Evolutionary conservation across 345 rosid species (phyloP).

Genomic region (Populus alba): DNA sequence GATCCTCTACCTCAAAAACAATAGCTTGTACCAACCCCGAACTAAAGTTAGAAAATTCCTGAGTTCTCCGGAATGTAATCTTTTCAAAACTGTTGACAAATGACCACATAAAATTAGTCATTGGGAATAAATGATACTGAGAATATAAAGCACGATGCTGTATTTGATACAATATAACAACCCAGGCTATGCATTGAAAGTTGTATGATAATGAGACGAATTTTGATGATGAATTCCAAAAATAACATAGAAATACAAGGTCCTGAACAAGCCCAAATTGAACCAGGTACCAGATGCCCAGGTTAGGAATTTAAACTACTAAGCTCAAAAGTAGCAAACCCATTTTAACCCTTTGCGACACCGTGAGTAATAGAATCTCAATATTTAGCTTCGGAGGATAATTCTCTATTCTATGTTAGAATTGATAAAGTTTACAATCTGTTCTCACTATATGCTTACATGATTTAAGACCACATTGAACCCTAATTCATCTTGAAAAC

Average conservation of each 20-base stretch:
- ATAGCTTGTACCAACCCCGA: conserved; percentile 65
- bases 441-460: neutral
- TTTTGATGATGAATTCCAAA: no score
- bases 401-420: neutral
- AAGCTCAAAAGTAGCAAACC: neutral
- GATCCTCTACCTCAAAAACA: conserved; percentile 78
- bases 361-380: neutral
- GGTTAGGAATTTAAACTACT: neutral
- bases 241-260: neutral
- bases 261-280: neutral
- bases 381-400: neutral
- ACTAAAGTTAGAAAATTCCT: conserved; percentile 46
- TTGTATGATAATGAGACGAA: neutral
- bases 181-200: neutral
- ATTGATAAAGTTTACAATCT: neutral
- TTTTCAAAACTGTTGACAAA: conserved; percentile 67
- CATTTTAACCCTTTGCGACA: neutral
- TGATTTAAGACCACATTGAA: neutral
- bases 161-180: neutral
- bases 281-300: neutral
- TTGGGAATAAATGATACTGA: neutral
- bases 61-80: conserved; percentile 58
- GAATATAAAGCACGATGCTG: neutral
- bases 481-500: neutral
- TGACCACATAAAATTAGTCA: conserved; percentile 15